These are phyloP conservation scores for Guadua angustifolia DNA, from an alignment of 176 grass and related monocot genomes.

Conservation along the genomic window DNA sequence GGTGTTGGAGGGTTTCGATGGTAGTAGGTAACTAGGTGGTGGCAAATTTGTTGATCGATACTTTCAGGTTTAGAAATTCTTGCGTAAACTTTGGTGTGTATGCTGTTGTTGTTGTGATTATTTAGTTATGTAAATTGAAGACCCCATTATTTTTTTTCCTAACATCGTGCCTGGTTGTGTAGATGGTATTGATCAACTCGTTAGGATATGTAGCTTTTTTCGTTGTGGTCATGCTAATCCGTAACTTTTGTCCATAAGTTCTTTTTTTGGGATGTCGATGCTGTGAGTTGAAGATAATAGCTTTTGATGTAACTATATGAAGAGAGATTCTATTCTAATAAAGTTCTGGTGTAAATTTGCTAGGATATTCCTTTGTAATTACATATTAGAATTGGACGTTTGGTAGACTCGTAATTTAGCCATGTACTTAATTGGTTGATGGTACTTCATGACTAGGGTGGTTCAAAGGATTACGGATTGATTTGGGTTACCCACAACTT, in stretches of 20 bases:
- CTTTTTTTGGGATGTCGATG: background rate
- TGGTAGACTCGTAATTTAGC: background rate
- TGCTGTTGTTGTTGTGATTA: too few species aligned
- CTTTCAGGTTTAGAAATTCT: background rate
- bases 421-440: background rate
- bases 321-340: background rate
- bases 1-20: constrained; percentile 16
- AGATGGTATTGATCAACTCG: background rate
- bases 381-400: background rate
- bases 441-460: background rate
- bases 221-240: background rate
- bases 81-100: background rate
- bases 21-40: background rate
- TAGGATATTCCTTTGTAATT: background rate
- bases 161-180: background rate
- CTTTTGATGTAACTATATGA: background rate
- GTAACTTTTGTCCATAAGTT: background rate
- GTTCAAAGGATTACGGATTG: background rate
- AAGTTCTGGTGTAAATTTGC: background rate
- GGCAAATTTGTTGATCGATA: background rate
- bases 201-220: background rate
- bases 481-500: background rate
- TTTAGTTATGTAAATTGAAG: background rate
- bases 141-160: background rate
- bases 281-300: background rate